A percentile compares a stretch with the other conserved stretches of the same genome.
These are phyloP conservation scores for Aspergillus uvarum DNA, from an alignment of 2,329 filamentous ascomycete species.

Conservation along the genomic window DNA sequence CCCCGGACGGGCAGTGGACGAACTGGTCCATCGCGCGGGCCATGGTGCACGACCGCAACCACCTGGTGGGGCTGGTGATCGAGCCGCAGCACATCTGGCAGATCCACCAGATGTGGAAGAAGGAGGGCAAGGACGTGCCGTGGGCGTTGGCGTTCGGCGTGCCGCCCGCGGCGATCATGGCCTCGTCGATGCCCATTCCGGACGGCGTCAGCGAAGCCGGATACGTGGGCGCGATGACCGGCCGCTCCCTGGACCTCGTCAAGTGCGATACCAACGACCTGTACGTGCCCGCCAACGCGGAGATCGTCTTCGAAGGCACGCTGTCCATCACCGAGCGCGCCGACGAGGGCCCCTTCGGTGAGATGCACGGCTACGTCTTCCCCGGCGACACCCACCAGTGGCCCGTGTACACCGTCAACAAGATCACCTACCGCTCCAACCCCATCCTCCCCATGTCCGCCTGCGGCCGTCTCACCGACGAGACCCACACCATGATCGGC, in stretches of 20 bases:
- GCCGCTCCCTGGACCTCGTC: not conserved
- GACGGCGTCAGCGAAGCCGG: conserved; percentile 50
- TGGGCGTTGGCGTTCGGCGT: conserved; percentile 52
- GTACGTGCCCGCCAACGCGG: conserved; percentile 21
- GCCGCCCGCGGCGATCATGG: conserved; percentile 52
- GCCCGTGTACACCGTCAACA: conserved; percentile 21
- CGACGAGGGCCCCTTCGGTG: conserved; percentile 22
- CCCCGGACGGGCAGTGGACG: conserved; percentile 49
- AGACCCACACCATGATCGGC: conserved; percentile 23
- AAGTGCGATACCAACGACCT: conserved; percentile 26
- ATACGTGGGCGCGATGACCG: conserved; percentile 42
- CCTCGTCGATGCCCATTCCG: conserved; percentile 50
- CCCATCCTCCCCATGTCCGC: conserved; percentile 20
- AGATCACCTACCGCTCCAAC: conserved; percentile 18
- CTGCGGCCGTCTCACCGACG: conserved; percentile 18
- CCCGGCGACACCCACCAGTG: conserved; percentile 11
- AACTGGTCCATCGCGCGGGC: conserved; percentile 41
- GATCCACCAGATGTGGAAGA: conserved; percentile 51
- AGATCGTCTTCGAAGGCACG: conserved; percentile 22
- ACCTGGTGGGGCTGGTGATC: conserved; percentile 45
- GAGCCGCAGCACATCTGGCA: conserved; percentile 48
- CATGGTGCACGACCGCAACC: conserved; percentile 49
- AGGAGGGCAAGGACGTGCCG: conserved; percentile 47
- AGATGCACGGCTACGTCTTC: conserved; percentile 24
- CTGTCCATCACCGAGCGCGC: conserved; percentile 19